A percentile compares a stretch with the other conserved stretches of the same genome.
Evolutionary conservation across 2,329 filamentous ascomycete species (phyloP).

Genomic region (Exutisphaerella laricina): DNA sequence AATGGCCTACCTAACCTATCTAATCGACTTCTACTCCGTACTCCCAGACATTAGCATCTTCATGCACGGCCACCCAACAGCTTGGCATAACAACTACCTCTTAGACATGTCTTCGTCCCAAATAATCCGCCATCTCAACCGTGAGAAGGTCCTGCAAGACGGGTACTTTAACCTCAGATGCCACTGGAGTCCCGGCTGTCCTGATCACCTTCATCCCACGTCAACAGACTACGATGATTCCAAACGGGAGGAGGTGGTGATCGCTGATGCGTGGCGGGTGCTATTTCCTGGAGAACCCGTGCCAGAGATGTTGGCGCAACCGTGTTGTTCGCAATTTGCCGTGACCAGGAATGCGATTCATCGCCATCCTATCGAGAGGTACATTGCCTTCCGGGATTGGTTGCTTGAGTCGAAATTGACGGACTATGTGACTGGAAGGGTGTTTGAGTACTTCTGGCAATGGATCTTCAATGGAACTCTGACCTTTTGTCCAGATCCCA

Average conservation of each 20-base stretch:
- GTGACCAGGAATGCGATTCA: conserved; percentile 53
- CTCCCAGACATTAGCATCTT: conserved; percentile 57
- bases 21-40: conserved; percentile 56
- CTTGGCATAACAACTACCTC: conserved; percentile 55
- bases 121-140: conserved; percentile 43
- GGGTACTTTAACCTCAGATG: conserved; percentile 53
- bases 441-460: conserved; percentile 62
- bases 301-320: conserved; percentile 50
- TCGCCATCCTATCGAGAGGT: conserved; percentile 48
- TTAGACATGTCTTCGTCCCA: conserved; percentile 40
- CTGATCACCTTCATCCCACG: conserved; percentile 48
- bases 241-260: conserved; percentile 42
- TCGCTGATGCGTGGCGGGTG: conserved; percentile 43
- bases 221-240: conserved; percentile 30
- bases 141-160: conserved; percentile 42
- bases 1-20: conserved; percentile 56
- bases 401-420: conserved; percentile 49
- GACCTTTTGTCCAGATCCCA: conserved; percentile 47
- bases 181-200: conserved; percentile 52
- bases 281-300: conserved; percentile 45
- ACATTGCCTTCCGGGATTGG: conserved; percentile 56
- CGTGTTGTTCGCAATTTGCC: conserved; percentile 61
- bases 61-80: conserved; percentile 54
- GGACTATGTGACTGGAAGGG: conserved; percentile 52
- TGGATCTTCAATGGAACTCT: conserved; percentile 53